Evolutionary conservation across 495 filamentous ascomycete species (phyloP).

Genomic region (Penicillium antarcticum): DNA sequence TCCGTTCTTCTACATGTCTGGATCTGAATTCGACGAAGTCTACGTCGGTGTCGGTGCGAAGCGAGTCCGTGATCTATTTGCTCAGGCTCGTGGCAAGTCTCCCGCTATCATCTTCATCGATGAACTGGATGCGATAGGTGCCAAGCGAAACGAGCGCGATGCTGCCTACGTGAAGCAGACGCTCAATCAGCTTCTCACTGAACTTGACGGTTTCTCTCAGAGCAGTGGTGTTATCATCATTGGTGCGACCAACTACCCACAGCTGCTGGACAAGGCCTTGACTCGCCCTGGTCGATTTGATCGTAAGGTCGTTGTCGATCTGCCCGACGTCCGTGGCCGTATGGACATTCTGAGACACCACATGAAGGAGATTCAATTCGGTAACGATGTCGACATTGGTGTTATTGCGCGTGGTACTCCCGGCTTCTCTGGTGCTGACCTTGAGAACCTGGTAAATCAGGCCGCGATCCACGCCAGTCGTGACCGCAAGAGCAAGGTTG

Average conservation of each 20-base stretch:
- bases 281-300: constrained; percentile 95
- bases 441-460: constrained; percentile 96
- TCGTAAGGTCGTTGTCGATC: constrained; percentile 78
- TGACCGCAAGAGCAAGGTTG: constrained; percentile 67
- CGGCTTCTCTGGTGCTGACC: constrained; percentile 90
- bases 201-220: constrained; percentile 95
- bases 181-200: constrained; percentile 95
- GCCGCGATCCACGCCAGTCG: constrained; percentile 89
- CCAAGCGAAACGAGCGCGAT: constrained; percentile 88
- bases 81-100: constrained; percentile 78
- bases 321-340: constrained; percentile 93
- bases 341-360: constrained; percentile 90
- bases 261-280: constrained; percentile 89
- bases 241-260: constrained; percentile 92
- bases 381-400: constrained; percentile 74
- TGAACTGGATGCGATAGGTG: constrained; percentile 93
- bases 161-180: constrained; percentile 97
- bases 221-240: constrained; percentile 92
- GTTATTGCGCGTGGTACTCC: constrained; percentile 81
- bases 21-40: constrained; percentile 96
- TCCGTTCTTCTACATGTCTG: constrained; percentile 99
- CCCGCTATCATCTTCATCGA: constrained; percentile 99
- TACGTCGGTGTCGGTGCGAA: constrained; percentile 98
- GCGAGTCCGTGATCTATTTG: constrained; percentile 94
- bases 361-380: constrained; percentile 78